Base-by-base conservation (phyloP, 345 rosid species). In the Citrus mangshanensis region DNA sequence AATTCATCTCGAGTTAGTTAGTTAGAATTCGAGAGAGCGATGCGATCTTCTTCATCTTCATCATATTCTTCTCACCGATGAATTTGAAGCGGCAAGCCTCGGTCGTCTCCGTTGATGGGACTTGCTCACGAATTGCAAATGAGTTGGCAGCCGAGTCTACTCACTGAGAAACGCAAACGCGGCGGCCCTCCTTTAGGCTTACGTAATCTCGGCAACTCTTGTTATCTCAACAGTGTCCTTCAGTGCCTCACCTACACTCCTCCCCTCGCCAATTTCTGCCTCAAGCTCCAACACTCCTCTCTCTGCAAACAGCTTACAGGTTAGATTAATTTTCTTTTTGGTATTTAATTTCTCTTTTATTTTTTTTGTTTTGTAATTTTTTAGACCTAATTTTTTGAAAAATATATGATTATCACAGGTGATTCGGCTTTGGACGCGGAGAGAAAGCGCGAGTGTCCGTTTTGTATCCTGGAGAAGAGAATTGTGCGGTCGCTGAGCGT, bases 161-260 rank as follows among this genome's bases (percentile, higher is more conserved):
- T 89, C 71, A 90, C 92, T 84, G 92, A 85, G 71, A 89, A 89
- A 78, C 91, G 98, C 75, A 90, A 90, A 77, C 89, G 83, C 61
- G 91, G 83, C 61, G 90, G 95, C 9, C 93, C 95, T 46, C 99
- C 99, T 16, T 77, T 97, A 88, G 98, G 99, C 85, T 85, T 97
- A 72, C 86, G 81, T 69, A 97, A 97, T 82, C 98, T 97, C 84
- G 98, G 99, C 84, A 97, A 97, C 86, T 86, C 98, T 40, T 97
- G 99, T 73, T 97, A 97, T 82, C 93, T 97, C 80, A 97, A 97
- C 86, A 91, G 97, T 89, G 99, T 89, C 38, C 90, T 89, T 64
- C 92, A 93, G 88, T 93, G 99, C 75, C 99, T 97, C 79, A 97
- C 99, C 72, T 92, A 92, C 87, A 94, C 99, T 68, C 98, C 99